Evolutionary conservation across 2,329 filamentous ascomycete species (phyloP), one percentile per base, ranked within the genome.

Genomic region (Fusarium compactum): DNA sequence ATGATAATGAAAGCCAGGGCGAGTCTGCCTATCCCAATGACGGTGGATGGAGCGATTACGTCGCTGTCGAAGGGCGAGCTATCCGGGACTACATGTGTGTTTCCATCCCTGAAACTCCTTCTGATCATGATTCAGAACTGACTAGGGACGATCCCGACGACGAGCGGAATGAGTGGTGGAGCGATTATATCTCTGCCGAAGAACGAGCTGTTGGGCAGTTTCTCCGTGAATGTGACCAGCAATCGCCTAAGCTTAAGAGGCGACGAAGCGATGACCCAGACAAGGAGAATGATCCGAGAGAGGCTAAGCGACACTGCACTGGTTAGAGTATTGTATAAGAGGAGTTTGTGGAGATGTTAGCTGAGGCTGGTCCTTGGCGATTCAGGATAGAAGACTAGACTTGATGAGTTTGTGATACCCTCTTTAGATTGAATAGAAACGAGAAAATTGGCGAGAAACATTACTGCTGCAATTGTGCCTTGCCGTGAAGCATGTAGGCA

Each of bases 1-100:
- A 38, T 2, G 34, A 38, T 3, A 3, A n/a, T 18, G 32, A 0
- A 34, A 16, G 2, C 3, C 32, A 6, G 0, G 3, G 1, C 18
- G 18, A 38, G 34, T 38, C 34, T 38, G 34, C 34, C 6, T 2
- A 2, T n/a, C 34, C 10, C 5, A 2, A 38, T 12, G 34, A 38
- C 3, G 18, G 34, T 7, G 34, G 34, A 0, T 38, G 34, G 34
- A 38, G 34, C 3, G 34, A 38, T 18, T 38, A 38, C 4, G 34
- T 38, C 34, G 10, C 10, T 12, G 34, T 12, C 15, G 5, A n/a
- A 43, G 34, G 18, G 22, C 12, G n/a, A 20, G 18, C n/a, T 4
- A 14, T 2, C 2, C 22, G n/a, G 11, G 9, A 30, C 16, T 24
- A 2, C 8, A 22, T 15, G 2, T 2, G 16, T 16, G 25, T 29